Conservation (phyloP, 2,329 filamentous ascomycete species). For the Beauveria australis region DNA sequence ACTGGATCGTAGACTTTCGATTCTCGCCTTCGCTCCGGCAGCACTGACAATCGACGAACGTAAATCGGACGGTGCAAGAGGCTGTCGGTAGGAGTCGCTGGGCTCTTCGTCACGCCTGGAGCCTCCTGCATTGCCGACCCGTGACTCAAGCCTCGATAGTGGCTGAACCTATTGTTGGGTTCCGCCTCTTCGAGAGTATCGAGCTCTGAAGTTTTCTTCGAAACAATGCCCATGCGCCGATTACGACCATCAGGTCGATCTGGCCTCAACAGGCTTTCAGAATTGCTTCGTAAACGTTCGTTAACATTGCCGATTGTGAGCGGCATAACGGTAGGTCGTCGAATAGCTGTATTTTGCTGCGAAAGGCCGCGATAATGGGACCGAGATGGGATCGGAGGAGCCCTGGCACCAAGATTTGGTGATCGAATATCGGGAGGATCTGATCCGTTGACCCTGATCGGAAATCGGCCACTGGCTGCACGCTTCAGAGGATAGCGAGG, state of each 20-base stretch:
- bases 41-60: slow-evolving; percentile 53
- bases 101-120: slow-evolving; percentile 38
- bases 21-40: slow-evolving; percentile 55
- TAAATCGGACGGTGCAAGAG: slow-evolving; percentile 52
- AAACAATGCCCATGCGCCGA: slow-evolving; percentile 56
- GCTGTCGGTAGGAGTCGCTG: slow-evolving; percentile 52
- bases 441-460: slow-evolving; percentile 64
- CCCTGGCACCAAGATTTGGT: slow-evolving; percentile 50
- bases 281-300: slow-evolving; percentile 59
- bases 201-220: slow-evolving; percentile 51
- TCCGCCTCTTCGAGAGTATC: slow-evolving; percentile 56
- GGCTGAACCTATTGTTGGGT: slow-evolving; percentile 56
- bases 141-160: slow-evolving; percentile 58
- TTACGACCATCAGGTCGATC: slow-evolving; percentile 48
- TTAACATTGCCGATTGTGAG: slow-evolving; percentile 60
- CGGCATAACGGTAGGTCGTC: slow-evolving; percentile 66
- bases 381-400: slow-evolving; percentile 66
- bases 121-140: slow-evolving; percentile 59
- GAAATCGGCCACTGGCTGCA: slow-evolving; percentile 56
- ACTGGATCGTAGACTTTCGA: slow-evolving; percentile 54
- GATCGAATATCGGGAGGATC: slow-evolving; percentile 62
- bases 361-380: slow-evolving; percentile 74
- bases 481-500: slow-evolving; percentile 62
- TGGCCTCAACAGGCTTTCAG: slow-evolving; percentile 48
- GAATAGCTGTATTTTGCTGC: slow-evolving; percentile 55